Conservation (phyloP, 2,329 filamentous ascomycete species). For the Pyricularia grisea region DNA sequence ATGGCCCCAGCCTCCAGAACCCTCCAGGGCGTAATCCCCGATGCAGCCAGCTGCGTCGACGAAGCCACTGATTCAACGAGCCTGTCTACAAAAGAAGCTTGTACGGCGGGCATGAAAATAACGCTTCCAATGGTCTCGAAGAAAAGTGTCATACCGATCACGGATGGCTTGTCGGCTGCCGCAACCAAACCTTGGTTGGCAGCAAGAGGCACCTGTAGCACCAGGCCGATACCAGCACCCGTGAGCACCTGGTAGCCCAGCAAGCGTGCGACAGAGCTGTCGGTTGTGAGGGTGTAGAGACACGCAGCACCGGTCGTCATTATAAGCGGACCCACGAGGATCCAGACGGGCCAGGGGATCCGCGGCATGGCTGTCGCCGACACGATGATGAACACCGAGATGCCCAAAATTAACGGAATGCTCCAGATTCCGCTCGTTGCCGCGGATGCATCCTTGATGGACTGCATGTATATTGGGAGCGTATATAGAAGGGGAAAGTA, state of each 20-base stretch:
- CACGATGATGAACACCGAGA: background rate
- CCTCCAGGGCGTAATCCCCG: background rate
- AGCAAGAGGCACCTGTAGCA: constrained; percentile 1
- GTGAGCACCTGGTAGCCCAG: constrained; percentile 2
- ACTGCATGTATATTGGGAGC: constrained; percentile 2
- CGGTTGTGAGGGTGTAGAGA: background rate
- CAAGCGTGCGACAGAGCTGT: background rate
- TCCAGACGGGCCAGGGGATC: background rate
- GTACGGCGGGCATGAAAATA: constrained; percentile 1
- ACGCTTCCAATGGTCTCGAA: constrained; percentile 2
- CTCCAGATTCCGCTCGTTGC: background rate
- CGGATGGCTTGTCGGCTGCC: background rate
- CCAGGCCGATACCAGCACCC: background rate
- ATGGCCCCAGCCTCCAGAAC: background rate
- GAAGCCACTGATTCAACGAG: background rate
- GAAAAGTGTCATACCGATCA: constrained; percentile 3
- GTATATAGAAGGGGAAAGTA: constrained; percentile 2
- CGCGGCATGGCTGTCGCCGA: background rate
- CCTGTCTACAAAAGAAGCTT: background rate
- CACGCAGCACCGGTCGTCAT: background rate
- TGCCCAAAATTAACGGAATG: background rate
- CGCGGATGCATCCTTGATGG: background rate
- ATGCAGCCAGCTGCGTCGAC: background rate
- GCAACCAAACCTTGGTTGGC: background rate
- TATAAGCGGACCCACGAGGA: background rate